Conservation (phyloP, 1,284 basidiomycete genomes). For the Cronartium ribicola region DNA sequence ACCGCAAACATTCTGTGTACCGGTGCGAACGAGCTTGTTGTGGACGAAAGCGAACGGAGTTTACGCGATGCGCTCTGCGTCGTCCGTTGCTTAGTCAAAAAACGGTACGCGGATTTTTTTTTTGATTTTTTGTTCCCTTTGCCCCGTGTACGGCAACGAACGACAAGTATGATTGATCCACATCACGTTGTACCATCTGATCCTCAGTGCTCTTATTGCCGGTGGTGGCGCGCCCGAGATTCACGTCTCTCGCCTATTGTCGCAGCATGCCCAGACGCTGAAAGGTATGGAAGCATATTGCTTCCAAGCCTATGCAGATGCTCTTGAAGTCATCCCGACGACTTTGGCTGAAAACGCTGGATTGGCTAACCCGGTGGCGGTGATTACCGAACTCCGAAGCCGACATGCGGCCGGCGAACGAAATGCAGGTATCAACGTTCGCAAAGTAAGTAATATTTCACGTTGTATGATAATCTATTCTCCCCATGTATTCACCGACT, state of each 20-base stretch:
- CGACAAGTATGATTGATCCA: slow-evolving; percentile 5
- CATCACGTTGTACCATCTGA: neutral
- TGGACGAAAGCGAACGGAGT: slow-evolving; percentile 96
- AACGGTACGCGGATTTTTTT: slow-evolving; percentile 63
- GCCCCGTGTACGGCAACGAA: neutral
- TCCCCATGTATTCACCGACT: slow-evolving; percentile 13
- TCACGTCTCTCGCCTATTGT: slow-evolving; percentile 87
- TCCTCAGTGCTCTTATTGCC: slow-evolving; percentile 79
- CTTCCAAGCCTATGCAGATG: slow-evolving; percentile 97
- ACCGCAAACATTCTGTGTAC: slow-evolving; percentile 95
- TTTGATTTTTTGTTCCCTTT: neutral
- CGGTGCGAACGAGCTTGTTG: slow-evolving; percentile 85
- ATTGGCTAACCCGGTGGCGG: slow-evolving; percentile 85
- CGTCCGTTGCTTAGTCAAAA: slow-evolving; percentile 96
- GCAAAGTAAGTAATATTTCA: slow-evolving; percentile 63
- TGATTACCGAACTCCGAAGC: slow-evolving; percentile 96
- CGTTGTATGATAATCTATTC: slow-evolving; percentile 5
- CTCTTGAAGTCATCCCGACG: slow-evolving; percentile 94
- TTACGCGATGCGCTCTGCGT: slow-evolving; percentile 98
- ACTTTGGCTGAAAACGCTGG: slow-evolving; percentile 98
- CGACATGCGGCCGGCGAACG: slow-evolving; percentile 90
- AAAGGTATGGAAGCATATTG: slow-evolving; percentile 99
- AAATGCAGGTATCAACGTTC: slow-evolving; percentile 95
- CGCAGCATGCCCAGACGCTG: slow-evolving; percentile 86
- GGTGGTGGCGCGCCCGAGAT: slow-evolving; percentile 98